Base-by-base conservation (phyloP, 2,329 filamentous ascomycete genomes). In the Parastagonospora nodorum region DNA sequence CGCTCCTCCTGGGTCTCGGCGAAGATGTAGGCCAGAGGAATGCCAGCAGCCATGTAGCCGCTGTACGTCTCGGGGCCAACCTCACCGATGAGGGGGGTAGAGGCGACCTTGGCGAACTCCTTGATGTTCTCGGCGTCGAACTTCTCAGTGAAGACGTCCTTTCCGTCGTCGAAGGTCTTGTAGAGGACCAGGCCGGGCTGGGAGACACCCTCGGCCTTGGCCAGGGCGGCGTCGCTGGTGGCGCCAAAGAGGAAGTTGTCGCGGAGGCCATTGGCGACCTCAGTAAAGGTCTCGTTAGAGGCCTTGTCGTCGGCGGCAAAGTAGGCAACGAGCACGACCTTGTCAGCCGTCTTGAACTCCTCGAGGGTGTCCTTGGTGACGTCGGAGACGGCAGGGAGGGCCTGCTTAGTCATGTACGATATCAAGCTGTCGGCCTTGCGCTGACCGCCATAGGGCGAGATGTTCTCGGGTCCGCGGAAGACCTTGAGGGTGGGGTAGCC, bases 401-500 rank as follows among this genome's bases (percentile, higher is more conserved):
- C 90, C 81, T 97, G 94, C 85, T 97, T 99, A 76, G 91, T 88
- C 94, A 99, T 99, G 83, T 96, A 97, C 24, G 86, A 88, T 58
- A 87, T 76, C 66, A 89, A 86, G 31, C 84, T 80, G 76, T 85
- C 86, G 61, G 92, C 88, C 83, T 97, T 96, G 76, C 94, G 86
- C 77, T 91, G 88, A 72, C 94, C 94, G 67, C 82, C 82, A 80
- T 99, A 99, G 58, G 92, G 88, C 61, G 84, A 82, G 73, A 90
- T 78, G 74, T 88, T 90, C 9, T 97, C 90, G 37, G 80, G 77
- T 66, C 94, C 93, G 69, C 93, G 91, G 92, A 99, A 99, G 79
- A 99, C 86, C 87, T 97, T 99, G 74, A 99, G 86, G 63, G 94
- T 99, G 57, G 94, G 94, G 84, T 99, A 99, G 61, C 94, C 94